phyloP scores from a whole-genome alignment of 768 basidiomycete genomes.

The Pleurotus eryngii region DNA sequence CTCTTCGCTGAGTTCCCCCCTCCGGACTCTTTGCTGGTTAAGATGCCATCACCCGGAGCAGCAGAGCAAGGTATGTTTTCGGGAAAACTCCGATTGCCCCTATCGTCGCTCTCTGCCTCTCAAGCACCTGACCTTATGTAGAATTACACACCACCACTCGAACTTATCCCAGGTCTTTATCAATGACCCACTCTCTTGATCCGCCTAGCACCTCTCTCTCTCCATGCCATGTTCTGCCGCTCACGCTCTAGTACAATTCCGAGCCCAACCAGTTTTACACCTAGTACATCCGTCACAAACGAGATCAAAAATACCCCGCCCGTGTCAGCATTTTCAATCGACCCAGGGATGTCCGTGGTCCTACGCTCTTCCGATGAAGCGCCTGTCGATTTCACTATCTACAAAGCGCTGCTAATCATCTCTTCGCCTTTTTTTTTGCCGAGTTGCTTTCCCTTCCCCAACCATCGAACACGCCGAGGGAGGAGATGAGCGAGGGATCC shows the following conservation, averaged over 20 bases:
- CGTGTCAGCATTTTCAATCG: slow-evolving; percentile 21
- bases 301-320: too few species aligned
- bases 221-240: not conserved
- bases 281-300: too few species aligned
- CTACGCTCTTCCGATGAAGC: slow-evolving; percentile 48
- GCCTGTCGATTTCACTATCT: slow-evolving; percentile 45
- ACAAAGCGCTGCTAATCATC: slow-evolving; percentile 50
- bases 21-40: too few species aligned
- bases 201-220: not conserved
- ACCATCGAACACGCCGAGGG: slow-evolving; percentile 24
- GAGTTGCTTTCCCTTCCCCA: slow-evolving; percentile 53
- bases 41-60: too few species aligned
- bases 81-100: too few species aligned
- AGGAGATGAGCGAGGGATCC: slow-evolving; percentile 27
- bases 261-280: not conserved
- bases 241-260: not conserved
- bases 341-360: slow-evolving; percentile 43
- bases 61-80: too few species aligned
- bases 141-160: too few species aligned
- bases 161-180: not conserved
- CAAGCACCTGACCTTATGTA: too few species aligned
- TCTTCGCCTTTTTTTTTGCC: slow-evolving; percentile 60
- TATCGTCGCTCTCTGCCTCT: too few species aligned
- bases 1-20: too few species aligned
- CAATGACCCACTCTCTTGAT: not conserved